phyloP scores from a whole-genome alignment of 768 basidiomycete species.

The Rhodotorula babjevae region DNA sequence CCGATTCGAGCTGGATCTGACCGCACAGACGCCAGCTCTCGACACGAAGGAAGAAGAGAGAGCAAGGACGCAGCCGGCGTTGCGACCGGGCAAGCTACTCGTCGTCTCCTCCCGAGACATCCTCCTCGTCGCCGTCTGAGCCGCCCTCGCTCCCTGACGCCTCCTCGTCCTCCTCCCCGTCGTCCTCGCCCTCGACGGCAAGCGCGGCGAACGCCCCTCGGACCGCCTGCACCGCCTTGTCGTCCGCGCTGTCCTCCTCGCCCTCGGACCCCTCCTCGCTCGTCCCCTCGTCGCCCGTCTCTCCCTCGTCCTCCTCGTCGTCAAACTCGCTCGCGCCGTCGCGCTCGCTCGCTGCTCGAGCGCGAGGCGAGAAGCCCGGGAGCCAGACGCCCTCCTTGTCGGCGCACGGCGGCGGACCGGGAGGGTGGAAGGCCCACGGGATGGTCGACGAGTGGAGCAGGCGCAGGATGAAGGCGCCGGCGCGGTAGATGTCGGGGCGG shows the following conservation, averaged over 20 bases:
- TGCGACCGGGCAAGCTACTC: not conserved
- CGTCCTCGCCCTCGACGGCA: constrained; percentile 22
- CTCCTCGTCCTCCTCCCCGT: not conserved
- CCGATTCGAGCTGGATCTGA: too few relatives aligned
- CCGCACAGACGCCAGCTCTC: too few relatives aligned
- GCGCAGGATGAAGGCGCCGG: constrained; percentile 54
- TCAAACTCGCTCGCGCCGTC: not conserved
- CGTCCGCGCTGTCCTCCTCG: constrained; percentile 22
- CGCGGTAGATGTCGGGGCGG: constrained; percentile 77
- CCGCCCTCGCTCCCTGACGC: not conserved
- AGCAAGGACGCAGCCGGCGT: too few relatives aligned
- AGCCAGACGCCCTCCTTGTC: constrained; percentile 35
- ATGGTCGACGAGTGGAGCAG: constrained; percentile 32
- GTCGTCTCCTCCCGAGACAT: not conserved
- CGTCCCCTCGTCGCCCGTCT: too few relatives aligned
- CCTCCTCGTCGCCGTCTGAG: not conserved
- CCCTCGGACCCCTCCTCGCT: not conserved
- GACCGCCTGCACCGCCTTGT: constrained; percentile 30
- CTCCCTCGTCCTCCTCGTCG: constrained; percentile 1
- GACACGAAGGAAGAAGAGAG: too few relatives aligned
- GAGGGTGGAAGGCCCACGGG: constrained; percentile 37
- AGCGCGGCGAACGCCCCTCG: constrained; percentile 29
- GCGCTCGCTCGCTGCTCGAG: not conserved
- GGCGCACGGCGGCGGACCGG: not conserved
- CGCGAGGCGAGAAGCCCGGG: constrained; percentile 11